A percentile compares a stretch with the other conserved stretches of the same genome.
These are phyloP conservation scores for Suillus plorans DNA, from an alignment of 768 basidiomycete genomes.

Conservation along the genomic window DNA sequence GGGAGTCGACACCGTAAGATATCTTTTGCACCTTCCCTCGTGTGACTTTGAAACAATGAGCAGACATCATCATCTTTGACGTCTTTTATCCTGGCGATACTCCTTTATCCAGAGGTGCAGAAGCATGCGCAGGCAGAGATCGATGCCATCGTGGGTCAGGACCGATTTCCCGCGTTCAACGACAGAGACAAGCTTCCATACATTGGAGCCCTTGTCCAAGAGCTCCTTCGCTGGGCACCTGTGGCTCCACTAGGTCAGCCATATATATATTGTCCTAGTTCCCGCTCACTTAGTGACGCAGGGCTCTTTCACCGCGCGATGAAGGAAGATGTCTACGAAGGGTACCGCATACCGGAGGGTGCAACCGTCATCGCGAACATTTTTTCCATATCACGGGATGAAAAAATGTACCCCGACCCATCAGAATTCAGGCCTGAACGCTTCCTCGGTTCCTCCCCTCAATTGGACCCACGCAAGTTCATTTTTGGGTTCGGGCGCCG, in stretches of 20 bases:
- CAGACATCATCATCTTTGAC: not conserved
- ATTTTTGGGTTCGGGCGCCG: not conserved
- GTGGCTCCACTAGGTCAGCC: slow-evolving; percentile 2
- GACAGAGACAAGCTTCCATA: slow-evolving; percentile 17
- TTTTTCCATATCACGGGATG: not conserved
- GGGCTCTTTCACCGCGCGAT: not conserved
- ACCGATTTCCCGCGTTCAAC: slow-evolving; percentile 22
- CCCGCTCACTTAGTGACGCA: not conserved
- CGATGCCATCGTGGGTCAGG: slow-evolving; percentile 22
- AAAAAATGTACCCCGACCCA: not conserved
- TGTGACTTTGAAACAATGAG: not conserved
- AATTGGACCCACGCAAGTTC: not conserved
- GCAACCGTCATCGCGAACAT: not conserved
- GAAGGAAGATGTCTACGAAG: not conserved
- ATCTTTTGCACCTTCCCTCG: not conserved
- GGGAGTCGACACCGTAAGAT: not conserved
- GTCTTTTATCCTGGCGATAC: slow-evolving; percentile 26
- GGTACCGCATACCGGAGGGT: not conserved
- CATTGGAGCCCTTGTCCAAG: slow-evolving; percentile 15
- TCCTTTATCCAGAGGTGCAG: slow-evolving; percentile 24
- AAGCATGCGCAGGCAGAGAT: slow-evolving; percentile 27
- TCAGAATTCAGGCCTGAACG: not conserved
- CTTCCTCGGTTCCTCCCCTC: not conserved
- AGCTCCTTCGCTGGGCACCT: slow-evolving; percentile 24
- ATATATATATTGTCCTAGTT: not conserved